Percentiles rank a stretch among this genome's conserved stretches.
Conservation (phyloP, 2,329 filamentous ascomycete genomes). For the Tricladium varicosporioides region DNA sequence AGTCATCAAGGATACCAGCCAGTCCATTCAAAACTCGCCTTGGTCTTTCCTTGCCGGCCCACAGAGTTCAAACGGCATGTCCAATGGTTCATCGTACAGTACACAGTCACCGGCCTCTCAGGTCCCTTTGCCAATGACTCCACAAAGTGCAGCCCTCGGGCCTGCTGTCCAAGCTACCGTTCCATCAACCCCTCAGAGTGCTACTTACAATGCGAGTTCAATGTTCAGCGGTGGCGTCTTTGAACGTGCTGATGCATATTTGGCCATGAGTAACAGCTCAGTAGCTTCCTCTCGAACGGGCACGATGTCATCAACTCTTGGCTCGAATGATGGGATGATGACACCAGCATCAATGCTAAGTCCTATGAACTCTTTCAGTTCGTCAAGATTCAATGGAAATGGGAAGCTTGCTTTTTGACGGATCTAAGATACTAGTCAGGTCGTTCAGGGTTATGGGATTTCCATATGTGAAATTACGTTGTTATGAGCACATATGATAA, state of each 20-base stretch:
- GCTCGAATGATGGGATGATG: constrained; percentile 27
- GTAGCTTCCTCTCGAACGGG: constrained; percentile 28
- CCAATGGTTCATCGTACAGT: constrained; percentile 25
- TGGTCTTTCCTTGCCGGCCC: constrained; percentile 51
- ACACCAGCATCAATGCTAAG: constrained; percentile 29
- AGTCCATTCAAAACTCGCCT: constrained; percentile 65
- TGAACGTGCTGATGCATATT: constrained; percentile 33
- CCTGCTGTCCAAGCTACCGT: constrained; percentile 89
- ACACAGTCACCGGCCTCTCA: constrained; percentile 44
- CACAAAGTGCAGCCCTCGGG: constrained; percentile 83
- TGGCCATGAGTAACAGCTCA: constrained; percentile 26
- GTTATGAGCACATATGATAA: background rate
- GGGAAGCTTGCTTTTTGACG: constrained; percentile 28
- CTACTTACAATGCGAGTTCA: constrained; percentile 26
- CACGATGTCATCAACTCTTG: constrained; percentile 32
- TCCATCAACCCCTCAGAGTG: constrained; percentile 58
- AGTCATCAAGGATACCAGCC: constrained; percentile 76
- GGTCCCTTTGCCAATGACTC: constrained; percentile 73
- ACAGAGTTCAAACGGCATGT: constrained; percentile 20
- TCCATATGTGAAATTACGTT: no score
- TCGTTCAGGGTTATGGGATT: no score
- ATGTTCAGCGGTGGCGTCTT: constrained; percentile 34
- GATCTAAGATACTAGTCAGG: background rate
- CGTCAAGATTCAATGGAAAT: constrained; percentile 27
- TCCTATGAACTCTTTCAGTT: constrained; percentile 26